Percentiles rank a stretch among this genome's conserved stretches.
phyloP scores from a whole-genome alignment of 2,329 filamentous ascomycete species.

The Colletotrichum orchidophilum region DNA sequence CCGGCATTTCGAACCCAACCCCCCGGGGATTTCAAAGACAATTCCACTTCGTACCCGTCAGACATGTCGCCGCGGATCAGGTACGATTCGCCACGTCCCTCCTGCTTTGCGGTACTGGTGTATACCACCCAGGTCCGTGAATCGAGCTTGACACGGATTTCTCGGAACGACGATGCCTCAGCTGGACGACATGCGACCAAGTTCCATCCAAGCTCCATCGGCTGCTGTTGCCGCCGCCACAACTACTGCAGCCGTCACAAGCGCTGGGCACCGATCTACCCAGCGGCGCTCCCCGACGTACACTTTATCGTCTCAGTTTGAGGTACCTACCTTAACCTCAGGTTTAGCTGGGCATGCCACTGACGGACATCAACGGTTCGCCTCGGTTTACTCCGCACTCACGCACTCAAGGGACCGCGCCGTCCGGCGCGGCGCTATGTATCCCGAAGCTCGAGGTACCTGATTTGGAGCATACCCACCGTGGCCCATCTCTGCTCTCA shows the following conservation, averaged over 20 bases:
- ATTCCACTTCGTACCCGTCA: not conserved
- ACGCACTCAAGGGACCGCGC: conserved; percentile 19
- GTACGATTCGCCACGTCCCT: not conserved
- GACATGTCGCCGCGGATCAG: conserved; percentile 1
- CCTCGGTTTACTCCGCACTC: conserved; percentile 27
- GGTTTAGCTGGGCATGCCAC: conserved; percentile 21
- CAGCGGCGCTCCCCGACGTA: not conserved
- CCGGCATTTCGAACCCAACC: not conserved
- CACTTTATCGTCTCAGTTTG: not conserved
- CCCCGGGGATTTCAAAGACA: not conserved
- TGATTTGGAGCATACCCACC: not conserved
- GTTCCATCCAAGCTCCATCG: not conserved
- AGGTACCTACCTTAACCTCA: conserved; percentile 4
- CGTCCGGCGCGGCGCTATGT: not conserved
- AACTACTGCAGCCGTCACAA: not conserved
- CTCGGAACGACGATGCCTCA: not conserved
- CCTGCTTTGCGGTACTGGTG: not conserved
- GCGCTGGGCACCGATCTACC: not conserved
- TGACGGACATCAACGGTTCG: conserved; percentile 29
- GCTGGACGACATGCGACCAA: conserved; percentile 1
- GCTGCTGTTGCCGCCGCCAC: not conserved
- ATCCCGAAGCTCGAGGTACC: conserved; percentile 12
- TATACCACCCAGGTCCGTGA: not conserved
- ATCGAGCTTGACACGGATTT: not conserved
- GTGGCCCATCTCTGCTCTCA: not conserved